Conservation (phyloP, 129 eudicot species). For the Sambucus nigra region DNA sequence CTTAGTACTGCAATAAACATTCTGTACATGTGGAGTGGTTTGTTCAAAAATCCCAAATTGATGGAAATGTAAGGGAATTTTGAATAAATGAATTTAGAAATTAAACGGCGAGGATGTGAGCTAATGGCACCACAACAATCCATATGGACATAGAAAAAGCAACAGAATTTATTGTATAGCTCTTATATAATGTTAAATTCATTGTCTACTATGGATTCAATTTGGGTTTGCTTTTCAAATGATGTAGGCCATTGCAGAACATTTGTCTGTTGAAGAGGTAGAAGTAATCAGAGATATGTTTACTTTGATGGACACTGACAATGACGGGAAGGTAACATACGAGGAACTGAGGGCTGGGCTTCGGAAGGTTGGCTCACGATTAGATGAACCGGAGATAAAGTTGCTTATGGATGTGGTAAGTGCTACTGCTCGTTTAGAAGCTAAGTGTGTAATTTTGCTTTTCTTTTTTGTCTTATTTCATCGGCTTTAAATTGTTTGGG, state of each 20-base stretch:
- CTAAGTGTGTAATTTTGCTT: neutral
- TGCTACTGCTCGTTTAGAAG: neutral
- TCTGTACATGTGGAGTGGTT: neutral
- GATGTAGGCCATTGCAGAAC: slow-evolving; percentile 25
- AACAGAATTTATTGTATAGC: too few relatives aligned
- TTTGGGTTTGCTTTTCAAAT: neutral
- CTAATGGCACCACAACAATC: neutral
- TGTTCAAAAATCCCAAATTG: neutral
- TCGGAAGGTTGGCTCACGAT: slow-evolving; percentile 24
- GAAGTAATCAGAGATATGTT: slow-evolving; percentile 32
- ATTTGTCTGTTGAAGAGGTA: slow-evolving; percentile 25
- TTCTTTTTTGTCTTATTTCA: neutral
- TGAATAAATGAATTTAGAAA: neutral
- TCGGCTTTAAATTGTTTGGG: too few relatives aligned
- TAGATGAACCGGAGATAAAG: slow-evolving; percentile 28
- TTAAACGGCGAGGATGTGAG: too few relatives aligned
- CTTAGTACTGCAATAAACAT: neutral
- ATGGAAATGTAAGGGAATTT: neutral
- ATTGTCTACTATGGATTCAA: too few relatives aligned
- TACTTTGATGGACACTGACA: slow-evolving; percentile 25
- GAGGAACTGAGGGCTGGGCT: slow-evolving; percentile 24
- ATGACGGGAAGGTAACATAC: slow-evolving; percentile 21
- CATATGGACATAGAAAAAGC: too few relatives aligned
- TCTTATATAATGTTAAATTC: too few relatives aligned
- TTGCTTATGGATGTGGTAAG: slow-evolving; percentile 30